Evolutionary conservation across 495 filamentous ascomycete species (phyloP).

Genomic region (Penicillium parvum): DNA sequence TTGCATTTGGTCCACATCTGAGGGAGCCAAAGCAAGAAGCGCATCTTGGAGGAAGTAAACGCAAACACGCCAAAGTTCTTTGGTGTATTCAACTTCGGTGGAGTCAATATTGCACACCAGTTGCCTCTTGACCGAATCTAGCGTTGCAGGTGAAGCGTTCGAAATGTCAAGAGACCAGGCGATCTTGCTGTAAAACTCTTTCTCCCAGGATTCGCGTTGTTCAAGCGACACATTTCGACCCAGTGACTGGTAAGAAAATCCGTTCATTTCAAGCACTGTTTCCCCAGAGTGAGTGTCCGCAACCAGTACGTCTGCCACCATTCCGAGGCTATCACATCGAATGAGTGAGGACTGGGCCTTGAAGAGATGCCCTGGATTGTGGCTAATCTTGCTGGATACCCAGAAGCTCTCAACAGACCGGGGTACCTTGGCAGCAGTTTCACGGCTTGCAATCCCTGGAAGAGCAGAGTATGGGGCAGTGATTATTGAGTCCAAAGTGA

Average conservation of each 20-base stretch:
- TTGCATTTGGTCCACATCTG: neutral
- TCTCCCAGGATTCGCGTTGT: neutral
- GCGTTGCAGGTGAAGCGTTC: neutral
- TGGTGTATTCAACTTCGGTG: neutral
- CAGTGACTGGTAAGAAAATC: neutral
- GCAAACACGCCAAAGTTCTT: neutral
- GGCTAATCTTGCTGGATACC: conserved; percentile 2
- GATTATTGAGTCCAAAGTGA: neutral
- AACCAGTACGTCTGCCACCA: neutral
- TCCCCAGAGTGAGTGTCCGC: neutral
- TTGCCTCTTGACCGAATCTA: neutral
- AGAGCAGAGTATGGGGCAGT: neutral
- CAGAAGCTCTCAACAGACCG: neutral
- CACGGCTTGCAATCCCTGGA: neutral
- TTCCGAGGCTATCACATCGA: neutral
- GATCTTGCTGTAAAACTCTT: neutral
- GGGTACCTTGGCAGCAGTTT: neutral
- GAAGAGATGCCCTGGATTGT: neutral
- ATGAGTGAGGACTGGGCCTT: neutral
- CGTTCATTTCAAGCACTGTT: neutral
- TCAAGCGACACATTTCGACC: neutral
- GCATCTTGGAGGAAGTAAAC: neutral
- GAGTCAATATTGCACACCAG: neutral
- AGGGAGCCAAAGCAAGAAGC: neutral
- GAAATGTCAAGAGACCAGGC: neutral